phyloP scores from a whole-genome alignment of 1,284 basidiomycete genomes.

The Peniophora sp. region DNA sequence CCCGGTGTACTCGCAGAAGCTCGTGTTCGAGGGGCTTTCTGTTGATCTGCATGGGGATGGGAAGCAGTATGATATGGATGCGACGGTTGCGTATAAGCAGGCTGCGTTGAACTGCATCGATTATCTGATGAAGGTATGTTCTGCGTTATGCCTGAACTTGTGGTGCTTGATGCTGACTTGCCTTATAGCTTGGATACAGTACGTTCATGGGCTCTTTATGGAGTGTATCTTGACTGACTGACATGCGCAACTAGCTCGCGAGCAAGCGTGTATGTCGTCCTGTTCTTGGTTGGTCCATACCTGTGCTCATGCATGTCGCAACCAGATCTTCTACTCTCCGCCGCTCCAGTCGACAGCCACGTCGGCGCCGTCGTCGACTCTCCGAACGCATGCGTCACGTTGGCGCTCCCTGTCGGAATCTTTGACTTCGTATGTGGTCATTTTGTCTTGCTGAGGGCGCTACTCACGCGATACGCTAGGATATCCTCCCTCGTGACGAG shows the following conservation, averaged over 20 bases:
- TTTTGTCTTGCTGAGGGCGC: background rate
- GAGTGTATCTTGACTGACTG: background rate
- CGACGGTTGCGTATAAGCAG: conserved; percentile 75
- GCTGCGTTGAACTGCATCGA: conserved; percentile 71
- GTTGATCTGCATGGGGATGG: conserved; percentile 70
- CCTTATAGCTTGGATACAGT: conserved; percentile 55
- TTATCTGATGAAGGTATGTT: conserved; percentile 61
- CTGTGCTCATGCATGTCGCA: background rate
- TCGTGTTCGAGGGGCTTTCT: conserved; percentile 68
- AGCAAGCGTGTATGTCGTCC: conserved; percentile 65
- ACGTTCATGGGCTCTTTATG: conserved; percentile 18
- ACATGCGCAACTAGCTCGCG: conserved; percentile 38
- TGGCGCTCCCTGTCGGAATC: conserved; percentile 64
- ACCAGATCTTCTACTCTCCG: conserved; percentile 63
- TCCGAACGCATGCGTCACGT: conserved; percentile 71
- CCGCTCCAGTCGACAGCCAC: conserved; percentile 63
- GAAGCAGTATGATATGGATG: conserved; percentile 72
- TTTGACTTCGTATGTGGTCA: conserved; percentile 52
- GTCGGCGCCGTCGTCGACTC: conserved; percentile 39
- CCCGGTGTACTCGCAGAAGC: conserved; percentile 57
- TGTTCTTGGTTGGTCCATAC: background rate
- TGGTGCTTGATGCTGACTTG: conserved; percentile 1
- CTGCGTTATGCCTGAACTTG: background rate
- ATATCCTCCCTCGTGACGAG: conserved; percentile 57
- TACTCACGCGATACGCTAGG: conserved; percentile 24